Evolutionary conservation across 2,329 filamentous ascomycete species (phyloP).

Genomic region (Geoglossum cookeanum): DNA sequence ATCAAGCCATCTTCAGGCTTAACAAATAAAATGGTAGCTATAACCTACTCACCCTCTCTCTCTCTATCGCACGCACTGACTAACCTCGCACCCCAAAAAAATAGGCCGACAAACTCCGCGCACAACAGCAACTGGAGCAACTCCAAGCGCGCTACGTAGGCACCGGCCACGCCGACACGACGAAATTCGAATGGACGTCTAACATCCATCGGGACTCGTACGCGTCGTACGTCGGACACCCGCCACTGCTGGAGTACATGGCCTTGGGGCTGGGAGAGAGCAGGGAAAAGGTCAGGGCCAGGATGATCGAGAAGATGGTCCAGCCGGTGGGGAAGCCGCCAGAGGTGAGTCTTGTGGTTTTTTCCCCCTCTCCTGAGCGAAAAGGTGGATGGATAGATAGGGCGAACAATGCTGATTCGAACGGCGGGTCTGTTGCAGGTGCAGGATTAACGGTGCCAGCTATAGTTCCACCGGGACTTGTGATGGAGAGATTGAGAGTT

Average conservation of each 20-base stretch:
- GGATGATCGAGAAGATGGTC: slow-evolving; percentile 60
- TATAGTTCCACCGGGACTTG: no score
- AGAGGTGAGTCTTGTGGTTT: slow-evolving; percentile 21
- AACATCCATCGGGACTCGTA: slow-evolving; percentile 93
- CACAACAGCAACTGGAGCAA: slow-evolving; percentile 90
- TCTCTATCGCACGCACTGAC: no score
- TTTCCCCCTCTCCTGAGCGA: slow-evolving; percentile 14
- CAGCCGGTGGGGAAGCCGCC: slow-evolving; percentile 46
- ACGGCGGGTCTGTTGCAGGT: not conserved
- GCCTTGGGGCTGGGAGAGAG: slow-evolving; percentile 75
- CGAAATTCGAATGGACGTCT: slow-evolving; percentile 90
- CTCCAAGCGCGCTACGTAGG: slow-evolving; percentile 92
- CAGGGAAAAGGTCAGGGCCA: slow-evolving; percentile 56
- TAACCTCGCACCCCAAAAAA: not conserved
- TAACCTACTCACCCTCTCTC: not conserved
- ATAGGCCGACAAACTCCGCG: slow-evolving; percentile 91
- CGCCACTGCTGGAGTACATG: slow-evolving; percentile 74
- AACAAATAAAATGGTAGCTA: not conserved
- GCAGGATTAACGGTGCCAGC: slow-evolving; percentile 13
- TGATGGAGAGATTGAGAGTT: no score
- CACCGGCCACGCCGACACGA: slow-evolving; percentile 90
- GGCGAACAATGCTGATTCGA: not conserved
- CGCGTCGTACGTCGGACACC: slow-evolving; percentile 74
- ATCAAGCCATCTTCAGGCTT: no score
- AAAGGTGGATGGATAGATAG: not conserved